Conservation (phyloP, 148 eudicot species). For the Arbutus unedo region DNA sequence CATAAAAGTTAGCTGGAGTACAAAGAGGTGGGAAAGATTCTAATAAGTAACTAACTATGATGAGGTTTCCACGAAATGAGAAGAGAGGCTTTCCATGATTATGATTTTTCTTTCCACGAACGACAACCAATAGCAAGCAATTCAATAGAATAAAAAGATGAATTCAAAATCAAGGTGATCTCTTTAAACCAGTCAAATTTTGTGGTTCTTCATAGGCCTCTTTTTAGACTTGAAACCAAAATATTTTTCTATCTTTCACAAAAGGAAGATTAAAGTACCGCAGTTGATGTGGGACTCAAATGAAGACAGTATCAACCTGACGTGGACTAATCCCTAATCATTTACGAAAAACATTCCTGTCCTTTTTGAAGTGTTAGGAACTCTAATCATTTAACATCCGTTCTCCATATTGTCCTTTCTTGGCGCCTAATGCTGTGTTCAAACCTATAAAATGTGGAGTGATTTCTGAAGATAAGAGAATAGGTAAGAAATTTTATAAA, state of each 20-base stretch:
- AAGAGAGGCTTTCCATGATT: neutral
- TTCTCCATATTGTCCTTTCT: no score
- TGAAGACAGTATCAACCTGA: neutral
- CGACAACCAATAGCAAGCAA: conserved; percentile 8
- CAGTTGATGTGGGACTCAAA: neutral
- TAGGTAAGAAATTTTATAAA: no score
- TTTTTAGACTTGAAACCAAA: no score
- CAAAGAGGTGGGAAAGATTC: neutral
- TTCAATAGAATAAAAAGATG: neutral
- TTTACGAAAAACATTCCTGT: neutral
- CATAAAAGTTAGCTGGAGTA: neutral
- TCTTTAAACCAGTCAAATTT: neutral
- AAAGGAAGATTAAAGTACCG: neutral
- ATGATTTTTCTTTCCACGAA: no score
- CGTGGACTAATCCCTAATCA: neutral
- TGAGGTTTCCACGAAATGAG: neutral
- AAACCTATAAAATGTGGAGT: no score
- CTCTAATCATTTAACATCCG: no score
- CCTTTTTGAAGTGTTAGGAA: no score
- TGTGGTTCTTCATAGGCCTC: neutral
- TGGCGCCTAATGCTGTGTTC: no score
- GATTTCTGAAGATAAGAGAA: no score
- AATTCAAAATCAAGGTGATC: neutral
- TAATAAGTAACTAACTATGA: neutral
- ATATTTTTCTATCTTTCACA: neutral